These are phyloP conservation scores for Bruguiera parviflora DNA, from an alignment of 345 rosid species.

Conservation along the genomic window DNA sequence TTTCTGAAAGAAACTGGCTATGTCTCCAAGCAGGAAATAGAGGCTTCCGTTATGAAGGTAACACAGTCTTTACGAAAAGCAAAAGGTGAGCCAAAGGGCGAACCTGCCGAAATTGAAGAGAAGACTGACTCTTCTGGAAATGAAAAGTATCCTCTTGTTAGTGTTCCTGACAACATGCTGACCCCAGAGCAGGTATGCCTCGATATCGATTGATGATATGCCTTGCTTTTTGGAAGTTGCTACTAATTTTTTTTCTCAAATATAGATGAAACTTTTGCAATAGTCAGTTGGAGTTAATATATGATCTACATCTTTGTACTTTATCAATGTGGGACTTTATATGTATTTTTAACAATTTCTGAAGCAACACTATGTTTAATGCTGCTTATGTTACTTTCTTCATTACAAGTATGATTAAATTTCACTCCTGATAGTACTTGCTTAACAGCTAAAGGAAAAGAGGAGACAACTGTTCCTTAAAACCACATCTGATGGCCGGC, in stretches of 20 bases:
- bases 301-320: not conserved
- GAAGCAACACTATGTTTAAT: not conserved
- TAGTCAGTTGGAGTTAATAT: not conserved
- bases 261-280: not conserved
- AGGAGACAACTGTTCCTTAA: slow-evolving; percentile 76
- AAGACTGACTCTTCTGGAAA: slow-evolving; percentile 46
- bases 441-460: slow-evolving; percentile 79
- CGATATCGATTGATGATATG: not conserved
- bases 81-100: slow-evolving; percentile 76
- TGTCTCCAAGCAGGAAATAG: slow-evolving; percentile 78
- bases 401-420: not conserved
- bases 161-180: slow-evolving; percentile 70
- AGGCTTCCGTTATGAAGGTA: slow-evolving; percentile 53
- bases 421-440: not conserved
- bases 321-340: not conserved
- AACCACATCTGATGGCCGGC: slow-evolving; percentile 82
- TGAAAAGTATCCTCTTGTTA: slow-evolving; percentile 74
- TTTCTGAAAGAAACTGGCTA: slow-evolving; percentile 82
- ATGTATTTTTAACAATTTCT: not conserved
- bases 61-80: slow-evolving; percentile 72
- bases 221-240: not conserved
- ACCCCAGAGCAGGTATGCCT: slow-evolving; percentile 72
- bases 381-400: not conserved
- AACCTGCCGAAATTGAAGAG: slow-evolving; percentile 71
- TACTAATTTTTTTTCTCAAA: not conserved